Percentiles rank a stretch among this genome's conserved stretches.
These are phyloP conservation scores for Macrolepiota fuliginosa DNA, from an alignment of 768 basidiomycete genomes.

Conservation along the genomic window DNA sequence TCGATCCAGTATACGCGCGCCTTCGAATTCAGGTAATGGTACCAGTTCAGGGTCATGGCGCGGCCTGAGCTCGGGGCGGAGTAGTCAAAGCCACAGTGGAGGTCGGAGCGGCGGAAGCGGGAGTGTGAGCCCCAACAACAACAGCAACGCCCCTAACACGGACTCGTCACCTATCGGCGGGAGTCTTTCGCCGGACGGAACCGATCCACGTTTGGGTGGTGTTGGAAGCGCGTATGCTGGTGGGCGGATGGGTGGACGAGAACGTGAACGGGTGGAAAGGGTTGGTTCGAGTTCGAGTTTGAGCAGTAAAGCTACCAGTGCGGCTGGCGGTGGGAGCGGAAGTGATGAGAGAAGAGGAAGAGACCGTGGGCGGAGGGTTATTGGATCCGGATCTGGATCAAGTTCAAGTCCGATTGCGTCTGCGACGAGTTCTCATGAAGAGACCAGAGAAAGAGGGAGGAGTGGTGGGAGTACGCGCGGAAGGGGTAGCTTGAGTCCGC, in stretches of 20 bases:
- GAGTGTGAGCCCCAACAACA: constrained; percentile 43
- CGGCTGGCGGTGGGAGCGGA: constrained; percentile 15
- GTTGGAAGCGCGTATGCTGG: constrained; percentile 24
- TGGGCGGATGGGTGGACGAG: constrained; percentile 31
- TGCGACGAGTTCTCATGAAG: not conserved
- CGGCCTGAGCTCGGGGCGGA: constrained; percentile 13
- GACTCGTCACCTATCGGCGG: constrained; percentile 29
- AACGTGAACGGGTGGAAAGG: constrained; percentile 22
- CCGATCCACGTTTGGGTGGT: constrained; percentile 18
- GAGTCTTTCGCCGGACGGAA: constrained; percentile 37
- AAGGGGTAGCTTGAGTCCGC: constrained; percentile 2
- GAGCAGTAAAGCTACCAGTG: constrained; percentile 24
- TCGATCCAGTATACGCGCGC: not conserved
- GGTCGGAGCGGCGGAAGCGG: constrained; percentile 19
- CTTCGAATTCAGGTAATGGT: not conserved
- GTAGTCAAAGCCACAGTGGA: constrained; percentile 13
- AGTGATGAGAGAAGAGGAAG: constrained; percentile 34
- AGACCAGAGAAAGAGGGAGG: not conserved
- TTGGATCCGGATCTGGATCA: constrained; percentile 11
- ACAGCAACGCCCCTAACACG: constrained; percentile 49
- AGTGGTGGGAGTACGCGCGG: not conserved
- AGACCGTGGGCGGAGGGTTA: constrained; percentile 31
- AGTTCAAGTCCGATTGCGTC: constrained; percentile 8
- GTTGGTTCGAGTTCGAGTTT: constrained; percentile 21
- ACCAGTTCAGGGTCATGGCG: constrained; percentile 10